phyloP scores from a whole-genome alignment of 495 filamentous ascomycete species.

The Eremomyces bilateralis region DNA sequence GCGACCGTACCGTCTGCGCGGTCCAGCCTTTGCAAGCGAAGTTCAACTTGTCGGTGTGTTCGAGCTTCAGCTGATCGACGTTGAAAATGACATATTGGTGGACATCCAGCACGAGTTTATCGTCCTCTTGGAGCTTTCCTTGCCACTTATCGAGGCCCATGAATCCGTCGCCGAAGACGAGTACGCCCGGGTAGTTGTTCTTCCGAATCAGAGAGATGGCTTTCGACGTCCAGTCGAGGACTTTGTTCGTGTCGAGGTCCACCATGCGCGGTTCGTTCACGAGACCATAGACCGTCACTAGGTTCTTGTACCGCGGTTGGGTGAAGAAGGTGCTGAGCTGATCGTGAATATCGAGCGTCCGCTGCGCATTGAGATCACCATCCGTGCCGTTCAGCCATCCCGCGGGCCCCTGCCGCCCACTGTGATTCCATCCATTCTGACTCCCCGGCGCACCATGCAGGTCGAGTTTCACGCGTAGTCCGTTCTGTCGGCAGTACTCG shows the following conservation, averaged over 20 bases:
- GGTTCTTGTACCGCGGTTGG: conserved; percentile 21
- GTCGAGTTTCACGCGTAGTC: conserved; percentile 84
- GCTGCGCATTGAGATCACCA: conserved; percentile 19
- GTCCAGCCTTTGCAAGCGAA: conserved; percentile 80
- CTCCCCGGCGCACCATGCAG: conserved; percentile 64
- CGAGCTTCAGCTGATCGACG: conserved; percentile 30
- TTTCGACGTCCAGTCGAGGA: conserved; percentile 18
- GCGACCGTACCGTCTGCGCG: conserved; percentile 45
- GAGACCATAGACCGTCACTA: conserved; percentile 22
- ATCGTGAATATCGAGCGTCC: conserved; percentile 20
- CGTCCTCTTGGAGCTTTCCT: conserved; percentile 21
- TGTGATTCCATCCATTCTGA: conserved; percentile 72
- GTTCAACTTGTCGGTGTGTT: conserved; percentile 43
- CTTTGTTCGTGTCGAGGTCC: conserved; percentile 19
- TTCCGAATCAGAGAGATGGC: conserved; percentile 16
- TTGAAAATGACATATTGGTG: conserved; percentile 64
- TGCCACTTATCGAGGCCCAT: conserved; percentile 28
- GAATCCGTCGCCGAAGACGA: conserved; percentile 53
- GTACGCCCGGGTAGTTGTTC: conserved; percentile 24
- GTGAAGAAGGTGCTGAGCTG: conserved; percentile 22
- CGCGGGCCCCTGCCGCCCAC: conserved; percentile 39
- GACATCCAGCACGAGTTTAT: conserved; percentile 51
- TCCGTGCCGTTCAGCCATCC: conserved; percentile 25
- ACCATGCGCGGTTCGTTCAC: conserved; percentile 24
- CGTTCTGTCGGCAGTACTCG: conserved; percentile 84